phyloP scores from a whole-genome alignment of 106 monocot species.

The Allium fistulosum region DNA sequence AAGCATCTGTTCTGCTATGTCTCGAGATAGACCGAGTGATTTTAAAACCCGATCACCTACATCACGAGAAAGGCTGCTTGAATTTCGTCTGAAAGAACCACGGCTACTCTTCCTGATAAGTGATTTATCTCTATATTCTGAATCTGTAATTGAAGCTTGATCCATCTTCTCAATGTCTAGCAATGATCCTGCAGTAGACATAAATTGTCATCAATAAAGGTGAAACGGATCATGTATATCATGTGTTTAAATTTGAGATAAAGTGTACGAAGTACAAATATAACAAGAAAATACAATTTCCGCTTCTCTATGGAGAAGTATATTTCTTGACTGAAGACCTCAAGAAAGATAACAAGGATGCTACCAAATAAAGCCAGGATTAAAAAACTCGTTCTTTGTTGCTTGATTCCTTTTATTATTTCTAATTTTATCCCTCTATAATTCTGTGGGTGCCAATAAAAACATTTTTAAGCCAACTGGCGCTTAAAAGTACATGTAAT shows the following conservation, averaged over 20 bases:
- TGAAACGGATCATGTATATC: neutral
- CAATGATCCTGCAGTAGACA: slow-evolving; percentile 2
- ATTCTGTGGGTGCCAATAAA: neutral
- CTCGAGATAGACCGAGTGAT: slow-evolving; percentile 35
- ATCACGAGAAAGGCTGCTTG: slow-evolving; percentile 7
- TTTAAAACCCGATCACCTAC: slow-evolving; percentile 26
- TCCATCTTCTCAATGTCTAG: slow-evolving; percentile 3
- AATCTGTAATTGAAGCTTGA: slow-evolving; percentile 1
- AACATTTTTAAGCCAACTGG: neutral
- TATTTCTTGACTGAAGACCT: neutral
- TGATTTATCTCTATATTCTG: slow-evolving; percentile 11
- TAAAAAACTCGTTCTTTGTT: neutral
- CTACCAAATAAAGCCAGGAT: neutral
- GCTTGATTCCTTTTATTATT: neutral
- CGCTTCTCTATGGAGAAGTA: neutral
- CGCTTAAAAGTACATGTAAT: neutral
- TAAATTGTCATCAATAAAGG: neutral
- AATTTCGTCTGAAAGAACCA: too few species aligned
- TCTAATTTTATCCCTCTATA: neutral
- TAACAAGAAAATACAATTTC: neutral
- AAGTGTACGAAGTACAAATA: neutral
- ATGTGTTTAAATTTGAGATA: neutral
- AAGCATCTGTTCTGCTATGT: slow-evolving; percentile 29
- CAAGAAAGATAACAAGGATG: neutral
- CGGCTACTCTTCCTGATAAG: neutral